Evolutionary conservation across 495 filamentous ascomycete genomes (phyloP).

Genomic region (Lasiosphaeris hirsuta): DNA sequence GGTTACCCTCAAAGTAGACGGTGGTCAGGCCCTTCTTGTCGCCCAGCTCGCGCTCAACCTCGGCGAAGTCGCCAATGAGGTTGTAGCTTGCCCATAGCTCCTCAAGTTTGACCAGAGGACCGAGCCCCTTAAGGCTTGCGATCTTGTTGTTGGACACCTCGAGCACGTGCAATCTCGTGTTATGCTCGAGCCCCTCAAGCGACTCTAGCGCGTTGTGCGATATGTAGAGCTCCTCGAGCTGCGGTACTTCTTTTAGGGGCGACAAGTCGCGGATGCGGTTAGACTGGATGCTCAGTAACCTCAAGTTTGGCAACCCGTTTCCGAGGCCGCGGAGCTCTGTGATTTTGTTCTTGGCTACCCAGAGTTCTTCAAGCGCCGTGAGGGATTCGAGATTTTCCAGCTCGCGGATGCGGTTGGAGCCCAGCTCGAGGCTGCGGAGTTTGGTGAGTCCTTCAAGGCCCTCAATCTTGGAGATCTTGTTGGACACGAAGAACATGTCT

Average conservation of each 20-base stretch:
- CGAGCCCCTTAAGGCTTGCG: conserved; percentile 67
- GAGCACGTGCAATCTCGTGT: conserved; percentile 67
- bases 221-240: conserved; percentile 93
- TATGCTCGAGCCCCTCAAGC: conserved; percentile 70
- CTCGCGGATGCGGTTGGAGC: conserved; percentile 85
- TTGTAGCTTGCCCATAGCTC: conserved; percentile 96
- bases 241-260: conserved; percentile 67
- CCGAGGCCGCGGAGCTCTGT: conserved; percentile 72
- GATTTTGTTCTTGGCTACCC: conserved; percentile 98
- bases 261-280: conserved; percentile 84
- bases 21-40: conserved; percentile 80
- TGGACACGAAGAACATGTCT: conserved; percentile 92
- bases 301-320: conserved; percentile 65
- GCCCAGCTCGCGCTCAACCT: conserved; percentile 75
- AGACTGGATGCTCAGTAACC: conserved; percentile 92
- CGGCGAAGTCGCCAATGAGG: conserved; percentile 69
- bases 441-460: conserved; percentile 69
- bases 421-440: conserved; percentile 82
- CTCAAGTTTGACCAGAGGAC: conserved; percentile 65
- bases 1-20: conserved; percentile 97
- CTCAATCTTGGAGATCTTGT: conserved; percentile 87
- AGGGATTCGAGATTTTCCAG: conserved; percentile 84
- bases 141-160: conserved; percentile 92
- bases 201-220: conserved; percentile 91
- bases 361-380: conserved; percentile 75